Evolutionary conservation across 129 eudicot genomes (phyloP).

Genomic region (Flaveria linearis): DNA sequence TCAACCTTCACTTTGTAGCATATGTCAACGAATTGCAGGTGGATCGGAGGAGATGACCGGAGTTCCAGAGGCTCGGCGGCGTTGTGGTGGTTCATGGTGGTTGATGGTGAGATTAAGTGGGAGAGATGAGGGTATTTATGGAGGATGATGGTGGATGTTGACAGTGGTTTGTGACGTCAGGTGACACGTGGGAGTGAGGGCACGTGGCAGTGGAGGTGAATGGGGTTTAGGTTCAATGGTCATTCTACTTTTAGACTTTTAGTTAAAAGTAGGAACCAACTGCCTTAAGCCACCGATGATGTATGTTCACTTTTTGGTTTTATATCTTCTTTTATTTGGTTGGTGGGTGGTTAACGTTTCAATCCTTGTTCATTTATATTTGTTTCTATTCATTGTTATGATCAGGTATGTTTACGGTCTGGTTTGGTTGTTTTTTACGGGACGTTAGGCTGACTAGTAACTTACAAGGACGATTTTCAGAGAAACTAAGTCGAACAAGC

Average conservation of each 20-base stretch:
- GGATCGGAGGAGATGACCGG: constrained; percentile 13
- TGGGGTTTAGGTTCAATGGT: constrained; percentile 27
- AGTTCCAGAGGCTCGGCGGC: not conserved
- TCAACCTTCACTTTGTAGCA: constrained; percentile 53
- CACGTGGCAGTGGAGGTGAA: constrained; percentile 32
- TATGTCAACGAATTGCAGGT: constrained; percentile 66
- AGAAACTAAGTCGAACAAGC: too few relatives aligned
- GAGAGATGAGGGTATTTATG: constrained; percentile 27
- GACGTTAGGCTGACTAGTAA: too few relatives aligned
- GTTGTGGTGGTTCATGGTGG: constrained; percentile 3
- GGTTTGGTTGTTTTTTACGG: too few relatives aligned
- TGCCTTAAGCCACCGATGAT: constrained; percentile 18
- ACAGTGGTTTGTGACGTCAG: constrained; percentile 45
- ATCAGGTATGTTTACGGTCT: too few relatives aligned
- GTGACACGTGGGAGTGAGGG: constrained; percentile 35
- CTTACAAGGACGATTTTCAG: too few relatives aligned
- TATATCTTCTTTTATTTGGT: too few relatives aligned
- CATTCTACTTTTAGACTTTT: constrained; percentile 35
- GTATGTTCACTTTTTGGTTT: too few relatives aligned
- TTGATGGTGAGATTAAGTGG: constrained; percentile 1
- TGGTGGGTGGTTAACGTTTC: too few relatives aligned
- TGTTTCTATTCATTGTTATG: too few relatives aligned
- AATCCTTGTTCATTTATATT: too few relatives aligned
- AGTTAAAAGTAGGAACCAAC: constrained; percentile 14
- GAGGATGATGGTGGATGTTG: constrained; percentile 25